Base-by-base conservation (phyloP, 345 rosid species). In the Cardiospermum halicacabum region DNA sequence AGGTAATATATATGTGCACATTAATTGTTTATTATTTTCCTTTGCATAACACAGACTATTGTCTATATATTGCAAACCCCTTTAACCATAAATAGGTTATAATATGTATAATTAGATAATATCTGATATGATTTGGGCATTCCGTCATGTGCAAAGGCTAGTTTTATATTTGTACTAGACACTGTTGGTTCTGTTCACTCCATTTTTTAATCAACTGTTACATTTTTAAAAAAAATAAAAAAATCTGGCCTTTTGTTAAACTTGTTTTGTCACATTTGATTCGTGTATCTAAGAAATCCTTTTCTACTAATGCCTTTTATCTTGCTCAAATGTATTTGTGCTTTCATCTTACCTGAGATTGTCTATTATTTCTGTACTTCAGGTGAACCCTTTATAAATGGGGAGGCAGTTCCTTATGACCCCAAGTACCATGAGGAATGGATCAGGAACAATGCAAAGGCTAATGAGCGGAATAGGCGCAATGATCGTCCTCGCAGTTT, bases 401-500 rank as follows among this genome's bases (percentile, higher is more conserved):
- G 99, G 54, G 73, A 84, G 75, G 97, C 99, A 53, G 97, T 91
- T 66, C 99, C 97, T 0, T 91, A 94, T 74, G 99, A 94, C 64
- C 91, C 91, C 2, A 94, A 91, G 82, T 91, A 91, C 66, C 96
- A 91, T 11, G 97, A 94, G 77, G 99, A 94, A 73, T 94, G 99
- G 99, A 80, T 87, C 48, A 91, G 93, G 78, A 94, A 94, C 83
- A 87, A 91, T 68, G 84, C 86, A 2, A 75, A 89, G 43, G 97
- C 99, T 13, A 91, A 80, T 56, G 97, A 94, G 60, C 82, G 99
- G 56, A 94, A 94, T 64, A 79, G 89, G 60, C 93, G 93, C 53
- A 91, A 89, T 56, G 95, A 87, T 67, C 78, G 96, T 37, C 96
- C 97, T 18, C 85, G 91, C 19, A 82, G 74, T 72, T 74, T 68